A percentile compares a stretch with the other conserved stretches of the same genome.
These are phyloP conservation scores for Sugiyamaella castrensis DNA, from an alignment of 1,139 yeast genomes.

Conservation along the genomic window DNA sequence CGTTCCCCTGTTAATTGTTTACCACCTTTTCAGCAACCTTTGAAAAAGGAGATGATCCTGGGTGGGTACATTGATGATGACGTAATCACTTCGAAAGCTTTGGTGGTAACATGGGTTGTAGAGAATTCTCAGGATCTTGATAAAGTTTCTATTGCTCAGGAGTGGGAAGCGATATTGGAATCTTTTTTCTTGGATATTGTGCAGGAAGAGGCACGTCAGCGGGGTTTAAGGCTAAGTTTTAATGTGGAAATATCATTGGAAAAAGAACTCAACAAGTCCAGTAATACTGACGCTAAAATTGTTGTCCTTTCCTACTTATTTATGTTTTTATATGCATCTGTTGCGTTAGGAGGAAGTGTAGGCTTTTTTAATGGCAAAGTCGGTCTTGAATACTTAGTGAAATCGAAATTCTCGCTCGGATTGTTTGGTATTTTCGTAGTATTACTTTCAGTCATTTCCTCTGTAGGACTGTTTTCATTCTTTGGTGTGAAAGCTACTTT, in stretches of 20 bases:
- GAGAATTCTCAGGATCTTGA: slow-evolving; percentile 47
- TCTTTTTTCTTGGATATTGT: slow-evolving; percentile 49
- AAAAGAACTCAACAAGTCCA: slow-evolving; percentile 76
- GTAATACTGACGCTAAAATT: slow-evolving; percentile 73
- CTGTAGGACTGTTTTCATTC: slow-evolving; percentile 71
- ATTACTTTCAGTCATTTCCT: slow-evolving; percentile 68
- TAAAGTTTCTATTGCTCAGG: slow-evolving; percentile 45
- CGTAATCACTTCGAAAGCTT: slow-evolving; percentile 61
- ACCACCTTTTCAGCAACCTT: slow-evolving; percentile 88
- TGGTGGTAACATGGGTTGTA: slow-evolving; percentile 66
- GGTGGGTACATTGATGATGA: slow-evolving; percentile 50
- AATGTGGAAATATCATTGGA: slow-evolving; percentile 81
- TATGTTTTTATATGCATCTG: slow-evolving; percentile 89
- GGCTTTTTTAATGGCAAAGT: slow-evolving; percentile 29
- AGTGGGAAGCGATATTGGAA: slow-evolving; percentile 68
- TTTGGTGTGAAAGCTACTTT: slow-evolving; percentile 80
- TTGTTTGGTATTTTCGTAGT: slow-evolving; percentile 79
- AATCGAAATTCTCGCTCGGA: slow-evolving; percentile 73
- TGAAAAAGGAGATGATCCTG: slow-evolving; percentile 67
- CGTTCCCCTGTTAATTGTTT: slow-evolving; percentile 83
- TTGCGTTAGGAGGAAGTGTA: slow-evolving; percentile 67
- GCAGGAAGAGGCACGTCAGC: slow-evolving; percentile 39
- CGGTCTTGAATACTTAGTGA: slow-evolving; percentile 40
- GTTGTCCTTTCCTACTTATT: slow-evolving; percentile 70
- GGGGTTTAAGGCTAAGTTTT: slow-evolving; percentile 63